Base-by-base conservation (phyloP, 352 stramenopile genomes). In the Phytophthora podocarpi region DNA sequence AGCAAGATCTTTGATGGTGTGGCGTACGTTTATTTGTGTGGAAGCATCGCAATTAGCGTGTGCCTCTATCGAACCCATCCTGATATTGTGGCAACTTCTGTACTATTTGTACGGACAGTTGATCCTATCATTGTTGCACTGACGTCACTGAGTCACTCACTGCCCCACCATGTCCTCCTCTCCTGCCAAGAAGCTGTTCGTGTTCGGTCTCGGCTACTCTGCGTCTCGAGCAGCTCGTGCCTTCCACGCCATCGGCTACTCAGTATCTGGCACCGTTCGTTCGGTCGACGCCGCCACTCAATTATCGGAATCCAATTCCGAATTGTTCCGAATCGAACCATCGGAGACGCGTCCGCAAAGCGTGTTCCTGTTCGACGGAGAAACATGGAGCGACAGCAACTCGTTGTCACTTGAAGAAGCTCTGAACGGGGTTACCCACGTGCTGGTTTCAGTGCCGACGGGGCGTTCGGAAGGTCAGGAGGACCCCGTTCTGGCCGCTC, bases 151-250 rank as follows among this genome's bases (percentile, higher is more conserved):
- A n/a, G n/a, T n/a, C n/a, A n/a, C n/a, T n/a, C n/a, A n/a, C n/a
- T n/a, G n/a, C n/a, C n/a, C n/a, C n/a, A n/a, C 23, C 32, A 62
- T 57, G 42, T 42, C 52, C 24, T 48, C 41, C 34, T 13, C 23
- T 18, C 20, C 31, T 21, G 13, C 32, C 9, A 75, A 76, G 21
- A 87, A 87, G 60, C 74, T 92, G 28, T 96, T 97, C 61, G 84
- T 97, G 20, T 97, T 97, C 60, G 91, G 91, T 27, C 59, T 97
- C 21, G 91, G 91, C 23, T 97, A 89, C 74, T 87, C 89, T 12
- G 90, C 87, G 13, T 74, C 77, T 12, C 82, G 84, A 45, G 73
- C 93, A 6, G 90, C 88, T 4, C 64, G 78, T 16, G 78, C 74
- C 5, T 93, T 97, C 62, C 70, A 76, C 15, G 39, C 54, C 18